Percentiles rank a stretch among this genome's conserved stretches.
Conservation (phyloP, 208 protist species). For the Porcisia hertigi region DNA sequence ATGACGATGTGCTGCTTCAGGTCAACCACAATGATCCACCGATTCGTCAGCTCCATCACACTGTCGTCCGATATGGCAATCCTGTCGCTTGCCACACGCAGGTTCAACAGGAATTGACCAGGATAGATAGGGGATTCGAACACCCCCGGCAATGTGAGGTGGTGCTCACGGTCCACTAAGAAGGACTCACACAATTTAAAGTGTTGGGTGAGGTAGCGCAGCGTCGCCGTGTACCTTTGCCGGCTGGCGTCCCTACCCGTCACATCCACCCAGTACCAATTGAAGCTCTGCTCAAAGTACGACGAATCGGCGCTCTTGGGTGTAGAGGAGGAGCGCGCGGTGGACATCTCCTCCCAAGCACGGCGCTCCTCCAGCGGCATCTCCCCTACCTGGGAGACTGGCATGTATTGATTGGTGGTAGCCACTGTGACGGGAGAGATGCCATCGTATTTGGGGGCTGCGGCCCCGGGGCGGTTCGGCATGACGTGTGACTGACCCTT, state of each 20-base stretch:
- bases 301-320: conserved; percentile 41
- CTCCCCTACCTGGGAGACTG: conserved; percentile 19
- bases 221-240: conserved; percentile 59
- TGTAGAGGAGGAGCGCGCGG: not conserved
- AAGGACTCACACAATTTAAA: conserved; percentile 86
- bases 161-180: conserved; percentile 78
- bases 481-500: conserved; percentile 38
- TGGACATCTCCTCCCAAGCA: conserved; percentile 38
- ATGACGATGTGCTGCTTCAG: conserved; percentile 76
- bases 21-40: conserved; percentile 85
- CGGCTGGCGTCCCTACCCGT: conserved; percentile 61
- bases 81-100: conserved; percentile 78
- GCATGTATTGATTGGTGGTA: conserved; percentile 14
- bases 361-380: conserved; percentile 31
- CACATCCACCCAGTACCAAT: conserved; percentile 91
- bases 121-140: conserved; percentile 68
- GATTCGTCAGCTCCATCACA: conserved; percentile 83
- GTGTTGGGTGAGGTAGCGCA: conserved; percentile 59
- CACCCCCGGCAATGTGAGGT: conserved; percentile 75
- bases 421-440: conserved; percentile 3
- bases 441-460: not conserved
- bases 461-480: not conserved
- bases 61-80: conserved; percentile 78
- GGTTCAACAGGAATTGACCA: conserved; percentile 78
- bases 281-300: conserved; percentile 79